Evolutionary conservation across 768 basidiomycete species (phyloP), one percentile per base, ranked within the genome.

Genomic region (Neoboletus subvelutipes): DNA sequence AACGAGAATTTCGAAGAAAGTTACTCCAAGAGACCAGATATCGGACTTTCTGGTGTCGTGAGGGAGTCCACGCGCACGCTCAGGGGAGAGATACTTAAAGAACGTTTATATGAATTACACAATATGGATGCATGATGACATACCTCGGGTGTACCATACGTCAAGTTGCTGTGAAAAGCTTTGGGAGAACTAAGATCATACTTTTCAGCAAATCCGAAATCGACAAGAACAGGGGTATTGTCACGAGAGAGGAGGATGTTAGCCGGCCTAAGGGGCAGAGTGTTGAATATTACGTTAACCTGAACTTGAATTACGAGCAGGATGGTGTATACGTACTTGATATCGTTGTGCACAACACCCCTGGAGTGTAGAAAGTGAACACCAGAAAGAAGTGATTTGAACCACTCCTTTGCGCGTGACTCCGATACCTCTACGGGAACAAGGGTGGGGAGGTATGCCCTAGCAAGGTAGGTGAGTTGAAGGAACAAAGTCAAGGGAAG

Each of bases 21-120:
- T 92, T 28, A 96, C 77, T 46, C 88, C 88, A 3, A 91, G 83
- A n/a, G 89, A 85, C 87, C 88, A 92, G 45, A 92, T 77, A 60
- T 90, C 96, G 1, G 90, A 88, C 73, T 94, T 90, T 45, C 96
- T 87, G 46, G 96, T 98, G 69, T 99, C 96, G 64, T 99, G 96
- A 8, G 84, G 84, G 45, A 88, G 77, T 9, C 94, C 94, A 36
- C 87, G 83, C 2, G 96, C 94, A 5, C 97, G 86, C 71, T 95
- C 91, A 0, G 96, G 95, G 8, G 91, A 88, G 8, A 98, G 84
- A 72, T 98, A 98, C 88, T 94, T 59, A 26, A 31, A 28, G 22
- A 7, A 34, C 1, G n/a, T 24, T 43, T 43, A 20, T 47, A 10
- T 45, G 45, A 53, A 43, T 31, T 5, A 20, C 2, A 43, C 31